Conservation (phyloP, 305 asterid genomes). For the Rubia tinctorum region DNA sequence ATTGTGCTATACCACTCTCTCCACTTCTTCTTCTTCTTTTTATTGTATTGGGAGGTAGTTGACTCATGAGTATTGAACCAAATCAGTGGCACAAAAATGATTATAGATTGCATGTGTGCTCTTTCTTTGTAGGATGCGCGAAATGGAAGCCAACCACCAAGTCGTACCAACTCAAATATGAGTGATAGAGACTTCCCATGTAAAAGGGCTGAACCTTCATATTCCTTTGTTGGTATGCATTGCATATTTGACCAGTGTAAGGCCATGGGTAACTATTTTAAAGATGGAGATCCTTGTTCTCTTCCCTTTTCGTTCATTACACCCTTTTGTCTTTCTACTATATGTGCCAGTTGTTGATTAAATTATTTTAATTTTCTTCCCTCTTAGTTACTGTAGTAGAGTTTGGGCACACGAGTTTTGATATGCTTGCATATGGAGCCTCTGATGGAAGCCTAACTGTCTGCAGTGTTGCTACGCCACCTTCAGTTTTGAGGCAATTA, state of each 20-base stretch:
- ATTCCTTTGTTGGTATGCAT: slow-evolving; percentile 99
- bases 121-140: slow-evolving; percentile 49
- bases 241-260: slow-evolving; percentile 95
- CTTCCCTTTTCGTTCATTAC: neutral
- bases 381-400: slow-evolving; percentile 76
- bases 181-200: slow-evolving; percentile 64
- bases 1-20: neutral
- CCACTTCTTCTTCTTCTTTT: neutral
- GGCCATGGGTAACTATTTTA: slow-evolving; percentile 77
- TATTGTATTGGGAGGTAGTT: neutral
- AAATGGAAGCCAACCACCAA: slow-evolving; percentile 56
- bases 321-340: neutral
- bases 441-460: slow-evolving; percentile 95
- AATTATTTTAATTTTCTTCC: slow-evolving; percentile 23
- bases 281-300: slow-evolving; percentile 14
- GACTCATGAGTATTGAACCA: neutral
- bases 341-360: slow-evolving; percentile 17
- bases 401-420: slow-evolving; percentile 94
- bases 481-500: slow-evolving; percentile 67
- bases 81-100: neutral
- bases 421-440: slow-evolving; percentile 96
- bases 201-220: slow-evolving; percentile 81
- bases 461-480: slow-evolving; percentile 66
- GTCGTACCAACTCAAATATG: slow-evolving; percentile 66
- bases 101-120: slow-evolving; percentile 6